Conservation (phyloP, 2,329 filamentous ascomycete species). For the Colletotrichum lentis region DNA sequence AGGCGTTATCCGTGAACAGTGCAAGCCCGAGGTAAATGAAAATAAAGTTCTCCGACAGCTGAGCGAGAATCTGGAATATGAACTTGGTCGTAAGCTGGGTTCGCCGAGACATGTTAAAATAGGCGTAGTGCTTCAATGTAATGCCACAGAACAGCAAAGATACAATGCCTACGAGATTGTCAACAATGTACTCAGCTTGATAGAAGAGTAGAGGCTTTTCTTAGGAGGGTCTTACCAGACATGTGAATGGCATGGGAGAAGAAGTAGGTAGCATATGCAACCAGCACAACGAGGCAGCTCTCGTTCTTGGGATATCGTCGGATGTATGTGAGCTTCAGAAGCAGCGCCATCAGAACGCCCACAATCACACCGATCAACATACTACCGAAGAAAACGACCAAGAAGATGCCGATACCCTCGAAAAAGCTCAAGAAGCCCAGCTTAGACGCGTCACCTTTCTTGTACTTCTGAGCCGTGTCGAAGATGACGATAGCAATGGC, state of each 20-base stretch:
- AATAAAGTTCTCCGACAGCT: constrained; percentile 98
- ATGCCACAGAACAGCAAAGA: constrained; percentile 97
- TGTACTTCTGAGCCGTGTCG: constrained; percentile 95
- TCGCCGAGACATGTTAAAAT: constrained; percentile 99
- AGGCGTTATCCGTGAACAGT: constrained; percentile 86
- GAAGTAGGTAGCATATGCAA: constrained; percentile 96
- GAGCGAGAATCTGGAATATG: constrained; percentile 91
- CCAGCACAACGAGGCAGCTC: constrained; percentile 90
- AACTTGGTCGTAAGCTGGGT: constrained; percentile 99
- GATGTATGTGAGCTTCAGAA: constrained; percentile 94
- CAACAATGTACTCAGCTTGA: constrained; percentile 15
- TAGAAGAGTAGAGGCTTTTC: constrained; percentile 4
- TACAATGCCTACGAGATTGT: constrained; percentile 76
- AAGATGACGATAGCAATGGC: constrained; percentile 98
- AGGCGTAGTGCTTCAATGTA: constrained; percentile 97
- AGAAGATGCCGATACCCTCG: constrained; percentile 91
- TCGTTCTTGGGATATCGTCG: constrained; percentile 94
- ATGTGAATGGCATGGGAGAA: constrained; percentile 95
- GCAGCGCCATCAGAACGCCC: constrained; percentile 84
- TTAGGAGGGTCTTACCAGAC: constrained; percentile 73
- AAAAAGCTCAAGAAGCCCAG: constrained; percentile 84
- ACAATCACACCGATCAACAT: constrained; percentile 87
- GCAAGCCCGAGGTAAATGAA: constrained; percentile 98
- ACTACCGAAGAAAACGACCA: constrained; percentile 95
- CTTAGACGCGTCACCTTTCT: constrained; percentile 73